phyloP scores from a whole-genome alignment of 2,329 filamentous ascomycete genomes.

The Pseudocercospora cruenta region DNA sequence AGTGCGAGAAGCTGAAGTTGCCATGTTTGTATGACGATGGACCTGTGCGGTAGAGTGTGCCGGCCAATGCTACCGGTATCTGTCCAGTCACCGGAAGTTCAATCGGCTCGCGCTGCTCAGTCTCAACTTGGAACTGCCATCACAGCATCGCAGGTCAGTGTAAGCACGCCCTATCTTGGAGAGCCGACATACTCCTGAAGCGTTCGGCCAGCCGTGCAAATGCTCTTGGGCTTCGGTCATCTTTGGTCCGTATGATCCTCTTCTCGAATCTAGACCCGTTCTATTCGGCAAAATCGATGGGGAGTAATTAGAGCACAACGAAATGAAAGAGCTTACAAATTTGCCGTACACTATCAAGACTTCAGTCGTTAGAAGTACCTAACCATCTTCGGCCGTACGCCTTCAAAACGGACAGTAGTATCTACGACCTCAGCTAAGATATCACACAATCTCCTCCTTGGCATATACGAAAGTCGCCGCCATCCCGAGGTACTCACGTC shows the following conservation, averaged over 20 bases:
- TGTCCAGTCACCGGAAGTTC: conserved; percentile 65
- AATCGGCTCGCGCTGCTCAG: conserved; percentile 39
- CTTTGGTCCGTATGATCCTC: neutral
- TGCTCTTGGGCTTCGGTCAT: neutral
- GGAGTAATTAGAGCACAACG: neutral
- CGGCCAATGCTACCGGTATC: conserved; percentile 72
- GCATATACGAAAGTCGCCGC: neutral
- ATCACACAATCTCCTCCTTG: neutral
- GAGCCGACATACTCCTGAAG: conserved; percentile 9
- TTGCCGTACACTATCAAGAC: neutral
- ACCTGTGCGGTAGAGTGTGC: conserved; percentile 73
- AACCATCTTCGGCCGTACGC: neutral
- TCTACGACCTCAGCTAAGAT: neutral
- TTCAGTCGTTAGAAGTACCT: neutral
- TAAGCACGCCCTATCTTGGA: neutral
- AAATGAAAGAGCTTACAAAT: neutral
- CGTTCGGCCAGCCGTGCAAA: conserved; percentile 5
- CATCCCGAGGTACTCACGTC: neutral
- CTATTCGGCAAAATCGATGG: neutral
- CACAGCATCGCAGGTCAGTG: neutral
- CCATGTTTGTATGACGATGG: conserved; percentile 63
- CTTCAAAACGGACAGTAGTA: neutral
- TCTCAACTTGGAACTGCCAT: conserved; percentile 15
- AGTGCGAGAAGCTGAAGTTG: conserved; percentile 67
- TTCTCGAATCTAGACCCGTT: neutral